Evolutionary conservation across 495 filamentous ascomycete species (phyloP), one percentile per base, ranked within the genome.

Genomic region (Penicillium malachiteum): DNA sequence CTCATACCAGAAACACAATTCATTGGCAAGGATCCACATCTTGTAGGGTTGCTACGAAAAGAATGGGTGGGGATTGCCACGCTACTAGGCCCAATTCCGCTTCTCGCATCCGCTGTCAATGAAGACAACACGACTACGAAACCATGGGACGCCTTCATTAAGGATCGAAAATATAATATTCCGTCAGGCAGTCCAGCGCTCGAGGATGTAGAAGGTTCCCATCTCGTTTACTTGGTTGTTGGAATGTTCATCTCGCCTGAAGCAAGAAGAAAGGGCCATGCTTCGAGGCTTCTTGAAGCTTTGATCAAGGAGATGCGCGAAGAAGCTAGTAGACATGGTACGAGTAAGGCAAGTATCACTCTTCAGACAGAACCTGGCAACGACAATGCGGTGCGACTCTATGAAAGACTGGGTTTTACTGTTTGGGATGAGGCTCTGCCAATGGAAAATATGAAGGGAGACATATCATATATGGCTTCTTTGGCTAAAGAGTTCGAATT

Each of bases 241-340:
- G 79, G 67, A 13, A 71, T 81, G 62, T 83, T 81, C 57, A 78
- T 78, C 5, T 52, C 56, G 18, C 74, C 76, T 16, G 58, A 71
- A 43, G 73, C 65, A 21, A 69, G 81, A 38, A 62, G 71, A 14
- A 62, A 60, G 50, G 78, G 80, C 2, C 54, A 78, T 47, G 79
- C 69, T 7, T 71, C 60, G 52, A 59, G 59, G 13, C 56, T 82
- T 21, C 65, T 81, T 9, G 61, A 70, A 16, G 66, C 68, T 5
- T 66, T 71, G 3, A 60, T 75, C 7, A 54, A 62, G 34, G 48
- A 60, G 44, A 70, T 63, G 2, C 17, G 47, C 7, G 48, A 59
- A 4, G 62, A 74, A 41, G 72, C 72, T 17, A 54, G 55, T 31
- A 6, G 7, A 9, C 37, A 18, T 26, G 60, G 34, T 55, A 62